Base-by-base conservation (phyloP, 352 stramenopile genomes). In the Globisporangium viniferum region DNA sequence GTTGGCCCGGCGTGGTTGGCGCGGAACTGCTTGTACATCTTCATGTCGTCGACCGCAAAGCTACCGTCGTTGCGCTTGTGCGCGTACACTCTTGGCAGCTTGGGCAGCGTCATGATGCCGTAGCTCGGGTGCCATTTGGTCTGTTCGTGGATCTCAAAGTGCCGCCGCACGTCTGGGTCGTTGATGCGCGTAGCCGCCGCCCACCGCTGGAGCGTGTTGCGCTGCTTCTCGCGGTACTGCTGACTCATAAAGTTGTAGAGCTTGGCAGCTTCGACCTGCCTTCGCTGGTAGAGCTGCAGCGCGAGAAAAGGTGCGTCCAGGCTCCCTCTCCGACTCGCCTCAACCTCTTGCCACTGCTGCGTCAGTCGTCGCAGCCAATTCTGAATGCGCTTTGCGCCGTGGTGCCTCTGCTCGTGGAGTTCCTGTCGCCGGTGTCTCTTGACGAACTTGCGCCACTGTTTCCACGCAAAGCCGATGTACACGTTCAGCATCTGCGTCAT, bases 111-210 rank as follows among this genome's bases (percentile, higher is more conserved):
- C 1, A 59, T 77, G 59, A 92, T 88, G 20, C 80, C 86, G 46
- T 87, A 71, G 64, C 75, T 90, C n/a, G 87, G 83, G 64, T 95
- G 85, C 87, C 85, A 93, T 20, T 59, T 49, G 14, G 67, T 71
- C 15, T 69, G 69, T 24, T 67, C 70, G 20, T 44, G 31, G 12
- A 73, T 57, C 14, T 74, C 57, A 44, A 73, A 71, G 27, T 29
- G 70, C 3, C 58, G 48, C 10, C 63, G 62, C n/a, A 74, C 62
- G 7, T 59, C 56, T 9, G 57, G 56, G 41, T 73, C 67, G 8
- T 58, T 8, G 10, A 77, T 27, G 20, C 56, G 59, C 8, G 61
- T 67, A 18, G 44, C 68, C 3, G 46, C 44, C 8, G 69, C 70
- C 81, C 81, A 90, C 1, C 14, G 14, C 49, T 62, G 65, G 5